Evolutionary conservation across 129 eudicot species (phyloP).

Genomic region (Artemisia annua): DNA sequence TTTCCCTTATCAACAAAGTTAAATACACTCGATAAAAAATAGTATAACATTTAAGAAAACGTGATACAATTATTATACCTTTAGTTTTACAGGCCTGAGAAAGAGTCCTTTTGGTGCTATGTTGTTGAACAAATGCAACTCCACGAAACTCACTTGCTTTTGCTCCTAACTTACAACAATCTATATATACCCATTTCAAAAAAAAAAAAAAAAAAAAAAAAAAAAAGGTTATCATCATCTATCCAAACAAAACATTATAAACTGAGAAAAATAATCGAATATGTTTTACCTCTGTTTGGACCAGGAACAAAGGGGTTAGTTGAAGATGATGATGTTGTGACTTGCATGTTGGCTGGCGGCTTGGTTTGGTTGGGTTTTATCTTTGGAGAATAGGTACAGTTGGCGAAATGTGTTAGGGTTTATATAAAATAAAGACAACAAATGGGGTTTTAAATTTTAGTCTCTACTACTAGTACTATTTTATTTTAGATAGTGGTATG

Average conservation of each 20-base stretch:
- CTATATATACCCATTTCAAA: too few relatives aligned
- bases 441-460: too few relatives aligned
- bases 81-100: constrained; percentile 33
- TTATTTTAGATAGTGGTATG: too few relatives aligned
- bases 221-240: too few relatives aligned
- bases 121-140: constrained; percentile 42
- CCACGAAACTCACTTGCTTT: constrained; percentile 68
- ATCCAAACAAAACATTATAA: not conserved
- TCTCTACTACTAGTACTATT: too few relatives aligned
- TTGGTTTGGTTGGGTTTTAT: not conserved
- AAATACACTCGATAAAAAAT: not conserved
- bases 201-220: too few relatives aligned
- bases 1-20: not conserved
- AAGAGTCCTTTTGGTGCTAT: constrained; percentile 16
- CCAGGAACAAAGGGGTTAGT: not conserved
- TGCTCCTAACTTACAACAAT: constrained; percentile 50
- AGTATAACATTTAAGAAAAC: not conserved
- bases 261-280: too few relatives aligned
- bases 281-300: not conserved
- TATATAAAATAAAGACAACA: too few relatives aligned
- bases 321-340: not conserved
- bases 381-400: too few relatives aligned
- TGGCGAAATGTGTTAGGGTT: too few relatives aligned
- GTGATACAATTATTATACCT: constrained; percentile 23
- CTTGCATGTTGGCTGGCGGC: not conserved